phyloP scores from a whole-genome alignment of 176 grass and related monocot genomes.

The Tillandsia leiboldiana region DNA sequence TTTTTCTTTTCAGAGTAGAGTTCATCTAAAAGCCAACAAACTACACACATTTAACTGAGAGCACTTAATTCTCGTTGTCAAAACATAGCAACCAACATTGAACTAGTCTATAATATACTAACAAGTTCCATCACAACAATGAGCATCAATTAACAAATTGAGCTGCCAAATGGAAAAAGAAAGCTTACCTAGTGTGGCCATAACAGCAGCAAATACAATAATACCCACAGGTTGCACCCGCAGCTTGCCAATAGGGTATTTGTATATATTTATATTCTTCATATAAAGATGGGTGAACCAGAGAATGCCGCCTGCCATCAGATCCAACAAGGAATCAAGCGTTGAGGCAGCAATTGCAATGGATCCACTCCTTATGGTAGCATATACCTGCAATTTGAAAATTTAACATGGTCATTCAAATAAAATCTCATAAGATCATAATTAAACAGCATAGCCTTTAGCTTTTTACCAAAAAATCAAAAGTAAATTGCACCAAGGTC shows the following conservation, averaged over 20 bases:
- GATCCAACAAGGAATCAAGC: constrained; percentile 24
- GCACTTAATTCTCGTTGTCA: no score
- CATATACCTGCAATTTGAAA: constrained; percentile 16
- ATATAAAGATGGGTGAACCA: constrained; percentile 26
- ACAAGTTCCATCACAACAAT: background rate
- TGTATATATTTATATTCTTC: constrained; percentile 22
- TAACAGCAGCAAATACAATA: constrained; percentile 26
- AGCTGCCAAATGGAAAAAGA: background rate
- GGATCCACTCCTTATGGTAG: constrained; percentile 19
- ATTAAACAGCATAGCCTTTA: background rate
- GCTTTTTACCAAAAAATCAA: no score
- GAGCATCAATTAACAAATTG: no score
- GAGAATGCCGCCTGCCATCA: constrained; percentile 27
- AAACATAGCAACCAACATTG: background rate
- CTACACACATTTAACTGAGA: no score
- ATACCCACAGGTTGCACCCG: constrained; percentile 23
- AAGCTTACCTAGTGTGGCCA: constrained; percentile 21
- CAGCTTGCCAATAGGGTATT: constrained; percentile 26
- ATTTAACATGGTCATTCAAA: background rate
- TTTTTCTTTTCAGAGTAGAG: no score
- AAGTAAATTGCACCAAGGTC: no score
- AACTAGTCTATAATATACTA: background rate
- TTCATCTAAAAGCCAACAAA: no score
- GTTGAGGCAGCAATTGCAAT: constrained; percentile 29
- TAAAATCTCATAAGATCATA: background rate